phyloP scores from a whole-genome alignment of 352 stramenopile species.

The Phytophthora cryptogea region DNA sequence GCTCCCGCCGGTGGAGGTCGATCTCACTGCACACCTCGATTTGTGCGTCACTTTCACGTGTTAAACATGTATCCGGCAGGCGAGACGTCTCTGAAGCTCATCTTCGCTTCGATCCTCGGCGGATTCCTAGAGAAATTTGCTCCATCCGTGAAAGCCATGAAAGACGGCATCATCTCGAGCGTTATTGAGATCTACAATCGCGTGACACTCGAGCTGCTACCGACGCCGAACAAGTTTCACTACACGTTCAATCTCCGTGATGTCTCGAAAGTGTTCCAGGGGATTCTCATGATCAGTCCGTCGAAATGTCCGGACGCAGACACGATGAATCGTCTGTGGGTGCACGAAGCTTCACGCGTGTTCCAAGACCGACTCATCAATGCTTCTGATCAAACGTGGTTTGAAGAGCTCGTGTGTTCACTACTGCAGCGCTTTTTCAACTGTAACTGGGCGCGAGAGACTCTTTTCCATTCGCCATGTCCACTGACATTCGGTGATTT shows the following conservation, averaged over 20 bases:
- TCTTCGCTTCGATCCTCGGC: constrained; percentile 94
- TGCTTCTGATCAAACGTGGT: constrained; percentile 88
- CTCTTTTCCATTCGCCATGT: constrained; percentile 86
- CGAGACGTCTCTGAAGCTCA: constrained; percentile 89
- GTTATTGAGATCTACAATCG: constrained; percentile 95
- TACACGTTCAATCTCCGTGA: constrained; percentile 97
- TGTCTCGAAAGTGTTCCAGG: constrained; percentile 96
- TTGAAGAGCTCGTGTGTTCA: constrained; percentile 87
- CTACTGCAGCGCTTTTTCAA: constrained; percentile 80
- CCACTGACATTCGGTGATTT: constrained; percentile 94
- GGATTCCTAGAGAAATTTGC: constrained; percentile 93
- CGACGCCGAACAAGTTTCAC: constrained; percentile 93
- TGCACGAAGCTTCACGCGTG: constrained; percentile 92
- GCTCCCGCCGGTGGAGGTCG: constrained; percentile 90
- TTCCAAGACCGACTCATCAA: constrained; percentile 95
- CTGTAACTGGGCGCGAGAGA: constrained; percentile 77
- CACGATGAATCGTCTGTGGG: constrained; percentile 90
- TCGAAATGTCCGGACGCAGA: constrained; percentile 81
- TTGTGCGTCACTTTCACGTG: constrained; percentile 96
- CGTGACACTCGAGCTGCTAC: constrained; percentile 91
- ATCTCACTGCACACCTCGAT: constrained; percentile 89
- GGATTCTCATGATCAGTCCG: constrained; percentile 93
- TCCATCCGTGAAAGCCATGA: constrained; percentile 77
- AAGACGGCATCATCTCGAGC: constrained; percentile 82
- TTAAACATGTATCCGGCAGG: constrained; percentile 93